Evolutionary conservation across 345 rosid species (phyloP), one percentile per base, ranked within the genome.

Genomic region (Gossypium turneri): DNA sequence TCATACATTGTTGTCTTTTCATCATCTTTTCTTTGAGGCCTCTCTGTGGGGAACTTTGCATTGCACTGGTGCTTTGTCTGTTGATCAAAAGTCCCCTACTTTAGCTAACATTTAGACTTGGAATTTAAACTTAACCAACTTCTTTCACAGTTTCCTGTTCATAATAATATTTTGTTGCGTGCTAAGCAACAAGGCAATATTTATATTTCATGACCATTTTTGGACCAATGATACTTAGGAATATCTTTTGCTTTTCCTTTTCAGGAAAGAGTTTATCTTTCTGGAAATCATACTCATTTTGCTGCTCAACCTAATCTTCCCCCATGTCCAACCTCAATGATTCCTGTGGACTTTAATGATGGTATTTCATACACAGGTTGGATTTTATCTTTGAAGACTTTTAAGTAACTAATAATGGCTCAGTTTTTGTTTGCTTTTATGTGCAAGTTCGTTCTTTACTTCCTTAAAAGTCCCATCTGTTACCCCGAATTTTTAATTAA

Each of bases 241-340:
- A 78, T 77, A 71, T 75, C 20, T 70, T 73, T 50, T 67, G 12
- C 34, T 22, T 75, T 64, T 78, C n/a, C 71, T 82, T 80, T 24
- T 58, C 86, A 90, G 94, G 94, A 90, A 83, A 86, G 83, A 84
- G 77, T 64, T 29, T 90, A 84, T 83, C 70, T 81, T 78, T 79
- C 87, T 47, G 63, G 70, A 57, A 86, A 85, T 79, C 48, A 81
- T 16, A 77, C 83, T 63, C 81, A 68, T 67, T 85, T 81, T 70
- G 67, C 73, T 69, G 77, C 78, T 27, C 78, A 73, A 56, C 75
- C 88, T 63, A 82, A 78, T 66, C 76, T 77, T 77, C 77, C 78
- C 81, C 77, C 86, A 24, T 73, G 69, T 76, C 81, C 82, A 29
- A 71, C 79, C 56, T 77, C 86, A 22, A 64, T 75, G 79, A 55